These are phyloP conservation scores for Asterophora parasitica DNA, from an alignment of 768 basidiomycete species.

Conservation along the genomic window DNA sequence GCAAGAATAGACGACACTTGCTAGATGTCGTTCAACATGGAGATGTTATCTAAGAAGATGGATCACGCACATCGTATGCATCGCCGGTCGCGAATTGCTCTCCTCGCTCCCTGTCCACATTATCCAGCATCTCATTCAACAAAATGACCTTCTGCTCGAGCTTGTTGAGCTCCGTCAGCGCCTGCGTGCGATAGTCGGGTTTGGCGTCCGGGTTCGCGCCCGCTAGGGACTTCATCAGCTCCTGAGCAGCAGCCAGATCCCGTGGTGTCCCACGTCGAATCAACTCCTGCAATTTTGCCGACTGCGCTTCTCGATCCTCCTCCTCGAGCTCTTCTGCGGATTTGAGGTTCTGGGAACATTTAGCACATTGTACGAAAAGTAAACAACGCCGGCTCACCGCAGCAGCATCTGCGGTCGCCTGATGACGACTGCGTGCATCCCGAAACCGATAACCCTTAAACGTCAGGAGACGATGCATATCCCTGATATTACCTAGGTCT, in stretches of 20 bases:
- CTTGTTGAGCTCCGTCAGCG: conserved; percentile 86
- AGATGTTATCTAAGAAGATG: background rate
- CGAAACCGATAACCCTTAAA: conserved; percentile 91
- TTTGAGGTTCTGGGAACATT: conserved; percentile 69
- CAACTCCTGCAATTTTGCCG: conserved; percentile 97
- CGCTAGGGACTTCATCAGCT: conserved; percentile 93
- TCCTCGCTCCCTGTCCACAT: conserved; percentile 64
- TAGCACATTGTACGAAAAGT: background rate
- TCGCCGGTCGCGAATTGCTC: conserved; percentile 87
- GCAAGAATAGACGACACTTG: conserved; percentile 86
- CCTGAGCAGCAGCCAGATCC: conserved; percentile 92
- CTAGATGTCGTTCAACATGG: conserved; percentile 29
- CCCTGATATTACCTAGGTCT: conserved; percentile 92
- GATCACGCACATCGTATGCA: conserved; percentile 74
- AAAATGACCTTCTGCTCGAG: conserved; percentile 92
- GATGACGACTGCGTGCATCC: conserved; percentile 36
- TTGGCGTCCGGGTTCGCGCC: conserved; percentile 94
- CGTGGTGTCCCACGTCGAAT: conserved; percentile 94
- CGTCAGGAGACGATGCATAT: conserved; percentile 91
- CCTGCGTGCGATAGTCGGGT: conserved; percentile 90
- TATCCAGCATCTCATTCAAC: conserved; percentile 97
- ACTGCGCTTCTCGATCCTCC: conserved; percentile 92
- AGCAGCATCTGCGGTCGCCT: conserved; percentile 30
- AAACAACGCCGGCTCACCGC: conserved; percentile 32
- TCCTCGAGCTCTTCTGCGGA: conserved; percentile 93